These are phyloP conservation scores for Evernia prunastri DNA, from an alignment of 495 filamentous ascomycete species.

Conservation along the genomic window DNA sequence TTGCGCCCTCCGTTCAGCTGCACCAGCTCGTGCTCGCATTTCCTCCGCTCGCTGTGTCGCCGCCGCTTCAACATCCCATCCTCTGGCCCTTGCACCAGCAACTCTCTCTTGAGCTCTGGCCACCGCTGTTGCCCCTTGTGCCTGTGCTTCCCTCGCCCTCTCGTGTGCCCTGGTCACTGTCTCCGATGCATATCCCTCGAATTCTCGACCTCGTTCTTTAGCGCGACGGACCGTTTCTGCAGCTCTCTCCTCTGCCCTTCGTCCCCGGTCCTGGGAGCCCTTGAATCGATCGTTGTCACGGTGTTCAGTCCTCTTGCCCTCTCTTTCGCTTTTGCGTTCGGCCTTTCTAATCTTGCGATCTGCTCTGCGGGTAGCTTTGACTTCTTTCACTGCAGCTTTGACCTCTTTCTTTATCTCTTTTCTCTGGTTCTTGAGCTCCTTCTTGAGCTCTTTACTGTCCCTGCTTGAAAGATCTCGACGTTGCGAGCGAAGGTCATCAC, in stretches of 20 bases:
- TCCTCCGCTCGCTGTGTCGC: conserved; percentile 10
- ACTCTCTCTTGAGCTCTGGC: background rate
- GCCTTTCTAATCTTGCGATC: conserved; percentile 17
- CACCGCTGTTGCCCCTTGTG: background rate
- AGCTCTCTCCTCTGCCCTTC: conserved; percentile 3
- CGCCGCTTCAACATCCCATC: conserved; percentile 2
- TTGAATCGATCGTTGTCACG: background rate
- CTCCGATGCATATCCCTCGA: background rate
- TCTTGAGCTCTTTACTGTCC: conserved; percentile 12
- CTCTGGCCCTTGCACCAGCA: conserved; percentile 1
- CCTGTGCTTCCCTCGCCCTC: conserved; percentile 10
- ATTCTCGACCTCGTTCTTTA: conserved; percentile 6
- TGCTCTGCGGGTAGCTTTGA: conserved; percentile 15
- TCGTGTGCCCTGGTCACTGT: background rate
- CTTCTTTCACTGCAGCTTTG: conserved; percentile 18
- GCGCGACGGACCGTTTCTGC: conserved; percentile 7
- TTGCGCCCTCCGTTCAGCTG: conserved; percentile 13
- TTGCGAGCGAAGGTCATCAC: conserved; percentile 15
- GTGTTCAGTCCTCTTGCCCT: conserved; percentile 11
- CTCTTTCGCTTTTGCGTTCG: conserved; percentile 8
- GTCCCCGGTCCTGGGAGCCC: background rate
- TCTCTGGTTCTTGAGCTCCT: conserved; percentile 10
- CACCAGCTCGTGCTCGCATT: background rate
- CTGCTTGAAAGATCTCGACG: background rate
- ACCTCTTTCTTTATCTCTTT: conserved; percentile 19